Base-by-base conservation (phyloP, 106 monocot genomes). In the Dactylorhiza incarnata region DNA sequence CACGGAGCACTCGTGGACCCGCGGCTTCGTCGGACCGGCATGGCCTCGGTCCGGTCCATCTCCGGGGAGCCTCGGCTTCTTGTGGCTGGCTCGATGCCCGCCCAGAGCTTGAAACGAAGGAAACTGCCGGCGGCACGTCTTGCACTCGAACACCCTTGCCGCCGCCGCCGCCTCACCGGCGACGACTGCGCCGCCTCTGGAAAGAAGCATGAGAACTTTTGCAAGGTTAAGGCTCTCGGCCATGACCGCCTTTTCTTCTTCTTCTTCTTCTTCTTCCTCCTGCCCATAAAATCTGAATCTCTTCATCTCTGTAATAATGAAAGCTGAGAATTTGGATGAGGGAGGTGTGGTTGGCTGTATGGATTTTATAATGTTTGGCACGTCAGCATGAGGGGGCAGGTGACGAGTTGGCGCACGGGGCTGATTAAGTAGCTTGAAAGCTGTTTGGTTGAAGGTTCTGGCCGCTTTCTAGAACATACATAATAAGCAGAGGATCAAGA, bases 81-180 rank as follows among this genome's bases (percentile, higher is more conserved):
- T 92, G 78, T 95, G 94, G 74, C 89, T 87, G 5, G 89, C 84
- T 3, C 89, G 84, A 77, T 89, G 89, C 5, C 86, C 86, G 0
- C 89, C 89, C 48, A 89, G 80, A 9, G 89, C 89, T 37, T 89
- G 89, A 45, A 91, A 91, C 12, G 91, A 83, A 1, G 81, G 54
- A 65, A 91, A 91, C 85, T 76, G 77, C 12, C 87, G 83, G 77
- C 49, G 78, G 63, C 91, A 88, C 0, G 91, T 91, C 77, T 88
- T 88, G 78, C 91, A 88, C 82, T 91, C 83, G 74, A 87, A 87
- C 71, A 78, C 82, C 25, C 81, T 48, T 26, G 26, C 8, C 2
- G 24, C 49, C 12, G 45, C 49, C 50, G 48, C 69, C 69, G 17
- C 26, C 0, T 66, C 66, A 11, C 37, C 29, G 29, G 4, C 29